phyloP scores from a whole-genome alignment of 495 filamentous ascomycete genomes.

The Penicillium fimorum region DNA sequence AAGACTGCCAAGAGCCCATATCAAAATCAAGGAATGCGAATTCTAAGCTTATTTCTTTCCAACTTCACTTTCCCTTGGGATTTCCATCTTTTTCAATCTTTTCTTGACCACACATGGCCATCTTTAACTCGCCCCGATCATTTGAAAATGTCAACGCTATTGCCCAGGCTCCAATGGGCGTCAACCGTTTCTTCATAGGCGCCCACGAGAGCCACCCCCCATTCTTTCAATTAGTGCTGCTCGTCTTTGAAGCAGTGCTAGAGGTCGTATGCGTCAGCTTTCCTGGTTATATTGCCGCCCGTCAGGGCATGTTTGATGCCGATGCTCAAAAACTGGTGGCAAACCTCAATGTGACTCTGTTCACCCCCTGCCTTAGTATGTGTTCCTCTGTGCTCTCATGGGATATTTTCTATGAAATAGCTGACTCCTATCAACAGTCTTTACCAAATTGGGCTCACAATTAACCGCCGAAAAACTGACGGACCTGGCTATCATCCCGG shows the following conservation, averaged over 20 bases:
- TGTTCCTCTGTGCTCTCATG: slow-evolving; percentile 1
- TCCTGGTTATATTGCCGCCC: slow-evolving; percentile 91
- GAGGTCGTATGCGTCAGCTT: slow-evolving; percentile 94
- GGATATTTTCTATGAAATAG: neutral
- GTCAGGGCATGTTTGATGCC: slow-evolving; percentile 86
- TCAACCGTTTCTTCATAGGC: slow-evolving; percentile 32
- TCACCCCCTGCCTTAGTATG: slow-evolving; percentile 95
- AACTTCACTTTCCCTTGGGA: slow-evolving; percentile 1
- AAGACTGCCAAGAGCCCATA: slow-evolving; percentile 2
- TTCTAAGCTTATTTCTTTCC: neutral
- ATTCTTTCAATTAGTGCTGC: slow-evolving; percentile 71
- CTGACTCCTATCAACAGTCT: slow-evolving; percentile 58
- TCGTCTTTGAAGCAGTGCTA: slow-evolving; percentile 94
- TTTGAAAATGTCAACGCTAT: slow-evolving; percentile 55
- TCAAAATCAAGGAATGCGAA: slow-evolving; percentile 1
- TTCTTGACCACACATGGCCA: slow-evolving; percentile 38
- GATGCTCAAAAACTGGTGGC: slow-evolving; percentile 94
- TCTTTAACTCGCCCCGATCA: slow-evolving; percentile 62
- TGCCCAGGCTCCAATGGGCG: slow-evolving; percentile 35
- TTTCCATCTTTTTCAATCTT: neutral
- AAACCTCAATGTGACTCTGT: slow-evolving; percentile 89
- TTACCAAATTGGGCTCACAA: slow-evolving; percentile 96
- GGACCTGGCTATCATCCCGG: slow-evolving; percentile 88
- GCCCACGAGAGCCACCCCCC: slow-evolving; percentile 57
- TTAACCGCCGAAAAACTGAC: slow-evolving; percentile 83